Conservation (phyloP, 441 rosid species). For the Hypseocharis bilobata region DNA sequence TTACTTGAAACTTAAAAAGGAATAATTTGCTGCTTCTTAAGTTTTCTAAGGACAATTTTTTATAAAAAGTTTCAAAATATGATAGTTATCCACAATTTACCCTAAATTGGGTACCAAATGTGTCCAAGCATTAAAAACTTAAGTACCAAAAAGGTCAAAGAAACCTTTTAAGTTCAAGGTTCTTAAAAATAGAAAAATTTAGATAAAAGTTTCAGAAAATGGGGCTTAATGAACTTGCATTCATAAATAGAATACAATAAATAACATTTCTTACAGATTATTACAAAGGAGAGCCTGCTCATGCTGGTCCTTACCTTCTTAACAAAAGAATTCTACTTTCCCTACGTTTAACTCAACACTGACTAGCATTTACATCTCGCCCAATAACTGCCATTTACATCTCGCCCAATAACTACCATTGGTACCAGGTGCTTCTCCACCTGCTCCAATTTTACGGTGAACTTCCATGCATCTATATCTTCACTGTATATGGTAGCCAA, state of each 20-base stretch:
- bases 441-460: background rate
- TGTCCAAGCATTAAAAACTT: too few relatives aligned
- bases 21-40: too few relatives aligned
- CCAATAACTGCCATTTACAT: conserved; percentile 15
- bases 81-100: too few relatives aligned
- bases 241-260: conserved; percentile 11
- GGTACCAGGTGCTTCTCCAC: background rate
- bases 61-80: too few relatives aligned
- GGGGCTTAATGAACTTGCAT: conserved; percentile 16
- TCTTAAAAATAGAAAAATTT: too few relatives aligned
- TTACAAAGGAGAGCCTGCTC: conserved; percentile 6
- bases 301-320: background rate
- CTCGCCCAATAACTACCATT: background rate
- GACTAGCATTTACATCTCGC: conserved; percentile 1
- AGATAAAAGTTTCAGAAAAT: too few relatives aligned
- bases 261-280: conserved; percentile 20
- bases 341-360: background rate
- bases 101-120: too few relatives aligned
- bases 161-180: too few relatives aligned
- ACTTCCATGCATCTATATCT: too few relatives aligned
- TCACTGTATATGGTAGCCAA: background rate
- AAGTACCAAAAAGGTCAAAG: too few relatives aligned
- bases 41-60: too few relatives aligned
- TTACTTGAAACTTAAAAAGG: too few relatives aligned
- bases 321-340: conserved; percentile 10